Percentiles rank a stretch among this genome's conserved stretches.
Evolutionary conservation across 495 filamentous ascomycete genomes (phyloP).

Genomic region (Apiosordaria backusii): DNA sequence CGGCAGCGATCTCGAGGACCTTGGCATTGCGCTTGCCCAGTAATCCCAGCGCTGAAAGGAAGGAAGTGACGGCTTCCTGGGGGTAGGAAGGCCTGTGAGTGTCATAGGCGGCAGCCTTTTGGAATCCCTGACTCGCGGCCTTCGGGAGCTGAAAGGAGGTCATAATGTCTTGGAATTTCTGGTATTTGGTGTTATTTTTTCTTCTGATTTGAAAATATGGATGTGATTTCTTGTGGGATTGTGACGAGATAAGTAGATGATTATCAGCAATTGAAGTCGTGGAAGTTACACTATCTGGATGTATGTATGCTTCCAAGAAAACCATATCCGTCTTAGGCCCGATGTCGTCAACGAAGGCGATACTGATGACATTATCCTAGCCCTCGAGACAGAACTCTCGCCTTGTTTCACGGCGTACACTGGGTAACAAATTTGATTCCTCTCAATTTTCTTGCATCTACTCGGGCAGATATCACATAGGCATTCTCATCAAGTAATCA

Average conservation of each 20-base stretch:
- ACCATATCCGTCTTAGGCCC: constrained; percentile 4
- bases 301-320: not conserved
- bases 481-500: not conserved
- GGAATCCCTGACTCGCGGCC: constrained; percentile 49
- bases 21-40: not conserved
- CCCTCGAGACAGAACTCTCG: not conserved
- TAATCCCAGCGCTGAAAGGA: not conserved
- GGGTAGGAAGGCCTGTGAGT: constrained; percentile 60
- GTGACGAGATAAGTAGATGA: not conserved
- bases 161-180: not conserved
- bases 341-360: constrained; percentile 1
- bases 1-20: constrained; percentile 60
- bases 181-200: too few relatives aligned
- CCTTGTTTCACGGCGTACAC: not conserved
- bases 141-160: constrained; percentile 24
- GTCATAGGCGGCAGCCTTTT: constrained; percentile 56
- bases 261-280: not conserved
- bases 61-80: constrained; percentile 33
- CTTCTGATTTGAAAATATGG: too few relatives aligned
- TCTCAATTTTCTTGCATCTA: too few relatives aligned
- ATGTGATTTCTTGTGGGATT: too few relatives aligned
- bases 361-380: not conserved
- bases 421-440: too few relatives aligned
- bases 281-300: not conserved
- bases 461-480: too few relatives aligned